Conservation (phyloP, 805 yeast genomes). For the Sungouiozyma intestinalis region DNA sequence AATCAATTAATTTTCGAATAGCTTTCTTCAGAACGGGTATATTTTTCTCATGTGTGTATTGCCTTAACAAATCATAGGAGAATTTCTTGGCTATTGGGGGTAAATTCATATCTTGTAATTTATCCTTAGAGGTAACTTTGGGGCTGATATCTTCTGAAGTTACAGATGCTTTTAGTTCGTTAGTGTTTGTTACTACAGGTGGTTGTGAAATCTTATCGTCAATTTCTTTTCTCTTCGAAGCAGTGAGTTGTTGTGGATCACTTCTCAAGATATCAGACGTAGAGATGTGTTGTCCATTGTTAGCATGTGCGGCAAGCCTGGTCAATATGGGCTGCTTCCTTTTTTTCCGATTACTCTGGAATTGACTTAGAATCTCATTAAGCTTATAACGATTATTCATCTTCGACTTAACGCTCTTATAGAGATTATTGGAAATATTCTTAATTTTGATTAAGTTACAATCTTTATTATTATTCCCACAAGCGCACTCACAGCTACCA, state of each 20-base stretch:
- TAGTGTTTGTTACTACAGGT: neutral
- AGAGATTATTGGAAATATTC: constrained; percentile 48
- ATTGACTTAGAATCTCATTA: constrained; percentile 28
- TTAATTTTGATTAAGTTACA: constrained; percentile 53
- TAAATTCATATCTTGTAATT: neutral
- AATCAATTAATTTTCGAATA: constrained; percentile 5
- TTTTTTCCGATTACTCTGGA: constrained; percentile 17
- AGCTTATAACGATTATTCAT: constrained; percentile 29
- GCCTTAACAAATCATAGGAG: neutral
- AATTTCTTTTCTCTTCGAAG: neutral
- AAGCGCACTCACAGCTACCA: constrained; percentile 51
- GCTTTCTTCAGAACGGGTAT: neutral
- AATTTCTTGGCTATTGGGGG: neutral
- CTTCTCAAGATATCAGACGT: constrained; percentile 1
- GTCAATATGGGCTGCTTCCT: constrained; percentile 24
- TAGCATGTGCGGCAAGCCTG: constrained; percentile 5
- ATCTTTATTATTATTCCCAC: constrained; percentile 36
- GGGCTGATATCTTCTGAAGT: neutral
- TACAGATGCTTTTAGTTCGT: neutral
- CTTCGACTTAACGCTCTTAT: constrained; percentile 43
- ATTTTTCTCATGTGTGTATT: neutral
- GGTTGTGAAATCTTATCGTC: neutral
- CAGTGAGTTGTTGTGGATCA: neutral
- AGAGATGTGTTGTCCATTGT: constrained; percentile 2
- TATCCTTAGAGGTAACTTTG: neutral